Evolutionary conservation across 805 yeast species (phyloP), one percentile per base, ranked within the genome.

Genomic region (Nakazawaea wickerhamii): DNA sequence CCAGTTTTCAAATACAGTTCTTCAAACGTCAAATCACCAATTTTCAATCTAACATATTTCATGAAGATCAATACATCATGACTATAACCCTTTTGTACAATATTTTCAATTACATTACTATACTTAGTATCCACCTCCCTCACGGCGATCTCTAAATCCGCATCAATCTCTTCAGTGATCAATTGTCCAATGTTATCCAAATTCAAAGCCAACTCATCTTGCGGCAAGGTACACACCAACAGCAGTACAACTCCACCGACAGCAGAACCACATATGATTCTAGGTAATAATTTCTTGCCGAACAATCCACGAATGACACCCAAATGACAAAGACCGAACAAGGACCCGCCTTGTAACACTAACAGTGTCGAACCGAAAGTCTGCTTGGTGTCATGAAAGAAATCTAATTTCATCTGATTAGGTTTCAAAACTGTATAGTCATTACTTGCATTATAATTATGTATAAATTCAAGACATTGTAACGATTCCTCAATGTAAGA

Each of bases 201-300:
- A 10, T 71, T 63, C 4, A 59, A 63, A 1, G 63, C 61, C 5
- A 90, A 63, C 51, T 87, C 93, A 2, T 73, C 74, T 41, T 81
- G 85, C 2, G 77, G 70, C 47, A 84, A 65, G 10, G 87, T 77
- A 54, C 97, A 88, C 1, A 84, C 85, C 28, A 88, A 66, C 0
- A 95, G 79, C 0, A 96, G 98, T 15, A 90, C 89, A 1, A 90
- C 82, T 0, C 98, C 95, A 1, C 99, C 99, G 47, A 88, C 84
- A 0, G 96, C 93, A 44, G 90, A 84, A 0, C 99, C 99, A 5
- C 91, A 85, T 18, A 91, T 78, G 2, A 93, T 84, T 32, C 84
- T 66, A 0, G 99, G 99, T 40, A 93, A 66, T 30, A 90, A 63
- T 1, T 84, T 82, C 48, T 83, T 79, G 49, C 74, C 73, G 47